Conservation (phyloP, 495 filamentous ascomycete genomes). For the Usnea hakonensis region DNA sequence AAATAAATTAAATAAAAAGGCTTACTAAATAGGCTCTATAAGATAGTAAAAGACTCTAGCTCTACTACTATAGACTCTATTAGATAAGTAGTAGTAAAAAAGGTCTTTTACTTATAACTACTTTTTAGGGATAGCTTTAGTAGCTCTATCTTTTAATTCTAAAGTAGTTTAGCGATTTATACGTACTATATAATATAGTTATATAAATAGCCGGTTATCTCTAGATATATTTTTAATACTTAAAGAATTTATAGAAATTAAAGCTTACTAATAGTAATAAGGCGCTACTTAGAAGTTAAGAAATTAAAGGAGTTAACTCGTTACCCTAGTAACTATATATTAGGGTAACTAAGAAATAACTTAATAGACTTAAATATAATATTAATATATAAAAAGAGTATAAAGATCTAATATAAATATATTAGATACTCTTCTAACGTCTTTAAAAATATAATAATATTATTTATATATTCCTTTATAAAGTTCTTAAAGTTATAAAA, state of each 20-base stretch:
- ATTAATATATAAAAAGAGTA: no score
- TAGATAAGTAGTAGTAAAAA: not conserved
- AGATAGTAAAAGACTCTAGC: not conserved
- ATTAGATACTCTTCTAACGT: no score
- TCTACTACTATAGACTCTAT: not conserved
- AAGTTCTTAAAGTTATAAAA: no score
- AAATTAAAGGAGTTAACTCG: no score
- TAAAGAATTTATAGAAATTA: not conserved
- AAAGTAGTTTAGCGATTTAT: not conserved
- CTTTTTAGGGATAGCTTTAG: not conserved
- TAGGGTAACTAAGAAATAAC: not conserved
- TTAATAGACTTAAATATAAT: no score
- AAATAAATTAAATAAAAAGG: not conserved
- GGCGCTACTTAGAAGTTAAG: not conserved
- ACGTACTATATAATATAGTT: constrained; percentile 5
- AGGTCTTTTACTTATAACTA: not conserved
- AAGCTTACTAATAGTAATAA: not conserved
- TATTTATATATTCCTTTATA: no score
- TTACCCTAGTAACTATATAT: no score
- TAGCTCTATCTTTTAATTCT: constrained; percentile 2
- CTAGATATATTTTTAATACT: not conserved
- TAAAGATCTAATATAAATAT: no score
- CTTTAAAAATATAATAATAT: not conserved
- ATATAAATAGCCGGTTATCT: not conserved
- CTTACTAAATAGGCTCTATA: not conserved